These are phyloP conservation scores for Pseudoperonospora humuli DNA, from an alignment of 352 stramenopile genomes.

Conservation along the genomic window DNA sequence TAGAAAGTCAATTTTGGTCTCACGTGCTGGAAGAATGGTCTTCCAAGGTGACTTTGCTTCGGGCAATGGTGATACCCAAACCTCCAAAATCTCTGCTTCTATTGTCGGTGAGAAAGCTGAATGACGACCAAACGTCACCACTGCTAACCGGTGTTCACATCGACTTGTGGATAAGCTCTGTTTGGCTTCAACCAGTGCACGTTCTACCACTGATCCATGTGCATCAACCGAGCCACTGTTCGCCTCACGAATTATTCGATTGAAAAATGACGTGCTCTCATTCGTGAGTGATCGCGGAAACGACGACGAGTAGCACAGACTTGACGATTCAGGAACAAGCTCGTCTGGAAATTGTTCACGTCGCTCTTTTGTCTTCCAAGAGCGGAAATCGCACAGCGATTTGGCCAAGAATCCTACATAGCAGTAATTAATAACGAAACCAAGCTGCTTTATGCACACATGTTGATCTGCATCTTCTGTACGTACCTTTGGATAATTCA, in stretches of 20 bases:
- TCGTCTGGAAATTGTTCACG: slow-evolving; percentile 6
- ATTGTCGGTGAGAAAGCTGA: slow-evolving; percentile 5
- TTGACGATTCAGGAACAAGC: background rate
- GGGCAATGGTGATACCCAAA: slow-evolving; percentile 5
- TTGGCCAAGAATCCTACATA: slow-evolving; percentile 33
- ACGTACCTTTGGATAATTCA: slow-evolving; percentile 18
- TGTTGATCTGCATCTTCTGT: background rate
- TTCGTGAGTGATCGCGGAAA: slow-evolving; percentile 19
- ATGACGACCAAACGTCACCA: slow-evolving; percentile 8
- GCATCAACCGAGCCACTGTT: background rate
- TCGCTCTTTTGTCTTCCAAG: slow-evolving; percentile 19
- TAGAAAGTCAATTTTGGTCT: slow-evolving; percentile 3
- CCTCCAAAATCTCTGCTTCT: slow-evolving; percentile 15
- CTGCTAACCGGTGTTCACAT: slow-evolving; percentile 2
- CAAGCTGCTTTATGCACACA: background rate
- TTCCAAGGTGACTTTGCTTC: slow-evolving; percentile 1
- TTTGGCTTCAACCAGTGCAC: slow-evolving; percentile 5
- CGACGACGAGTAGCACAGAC: slow-evolving; percentile 30
- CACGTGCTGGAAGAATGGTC: background rate
- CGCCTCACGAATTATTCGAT: background rate
- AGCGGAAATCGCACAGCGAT: slow-evolving; percentile 26
- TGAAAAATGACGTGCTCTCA: slow-evolving; percentile 8
- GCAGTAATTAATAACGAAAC: background rate
- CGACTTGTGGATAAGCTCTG: background rate
- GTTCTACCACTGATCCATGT: slow-evolving; percentile 5